phyloP scores from a whole-genome alignment of 805 yeast species.

The Ascoidea tarda region DNA sequence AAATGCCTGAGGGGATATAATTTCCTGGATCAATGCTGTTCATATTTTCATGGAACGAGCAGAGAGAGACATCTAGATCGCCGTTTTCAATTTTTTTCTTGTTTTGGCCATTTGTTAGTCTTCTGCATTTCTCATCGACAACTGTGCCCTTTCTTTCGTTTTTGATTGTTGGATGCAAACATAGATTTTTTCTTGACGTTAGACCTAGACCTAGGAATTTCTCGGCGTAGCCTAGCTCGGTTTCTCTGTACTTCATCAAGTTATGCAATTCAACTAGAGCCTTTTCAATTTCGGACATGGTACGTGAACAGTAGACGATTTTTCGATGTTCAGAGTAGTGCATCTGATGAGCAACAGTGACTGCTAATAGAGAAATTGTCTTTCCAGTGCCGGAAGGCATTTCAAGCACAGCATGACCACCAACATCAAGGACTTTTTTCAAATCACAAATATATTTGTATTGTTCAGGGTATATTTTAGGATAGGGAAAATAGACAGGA shows the following conservation, averaged over 20 bases:
- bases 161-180: constrained; percentile 78
- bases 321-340: constrained; percentile 88
- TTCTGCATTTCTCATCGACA: constrained; percentile 93
- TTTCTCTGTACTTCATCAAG: constrained; percentile 75
- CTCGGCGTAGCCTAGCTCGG: constrained; percentile 75
- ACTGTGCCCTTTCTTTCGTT: constrained; percentile 82
- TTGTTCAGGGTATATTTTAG: constrained; percentile 94
- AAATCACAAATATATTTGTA: constrained; percentile 96
- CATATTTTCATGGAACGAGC: constrained; percentile 85
- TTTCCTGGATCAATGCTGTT: constrained; percentile 80
- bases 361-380: constrained; percentile 79
- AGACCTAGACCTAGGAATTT: constrained; percentile 91
- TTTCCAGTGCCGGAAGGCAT: constrained; percentile 99
- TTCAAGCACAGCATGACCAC: constrained; percentile 91
- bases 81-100: constrained; percentile 51
- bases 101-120: constrained; percentile 85
- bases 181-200: constrained; percentile 86
- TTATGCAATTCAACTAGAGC: constrained; percentile 83
- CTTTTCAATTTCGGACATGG: constrained; percentile 98
- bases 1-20: constrained; percentile 84
- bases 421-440: constrained; percentile 85
- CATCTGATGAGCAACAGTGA: constrained; percentile 93
- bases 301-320: constrained; percentile 95
- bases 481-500: constrained; percentile 93
- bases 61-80: constrained; percentile 43